Percentiles rank a stretch among this genome's conserved stretches.
phyloP scores from a whole-genome alignment of 257 asterid species.

The Solanum habrochaites region DNA sequence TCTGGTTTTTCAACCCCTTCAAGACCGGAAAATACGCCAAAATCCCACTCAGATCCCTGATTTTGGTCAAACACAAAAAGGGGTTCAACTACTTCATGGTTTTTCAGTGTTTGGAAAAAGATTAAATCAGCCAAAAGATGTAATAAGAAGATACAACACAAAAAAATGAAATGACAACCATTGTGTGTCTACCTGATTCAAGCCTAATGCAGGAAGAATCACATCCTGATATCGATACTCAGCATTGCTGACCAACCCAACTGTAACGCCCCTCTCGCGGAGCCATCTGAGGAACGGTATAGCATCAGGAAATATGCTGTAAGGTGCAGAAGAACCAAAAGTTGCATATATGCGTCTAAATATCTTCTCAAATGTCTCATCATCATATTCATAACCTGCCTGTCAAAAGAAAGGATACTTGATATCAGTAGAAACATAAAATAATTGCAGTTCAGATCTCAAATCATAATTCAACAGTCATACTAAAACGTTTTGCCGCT shows the following conservation, averaged over 20 bases:
- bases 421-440: background rate
- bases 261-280: constrained; percentile 48
- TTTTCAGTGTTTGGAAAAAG: background rate
- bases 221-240: constrained; percentile 90
- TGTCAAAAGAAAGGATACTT: constrained; percentile 17
- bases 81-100: background rate
- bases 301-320: constrained; percentile 67
- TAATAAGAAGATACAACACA: background rate
- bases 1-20: constrained; percentile 95
- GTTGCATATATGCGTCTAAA: constrained; percentile 82
- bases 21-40: constrained; percentile 91
- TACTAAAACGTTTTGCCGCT: background rate
- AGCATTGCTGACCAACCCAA: constrained; percentile 88
- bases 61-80: background rate
- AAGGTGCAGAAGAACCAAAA: constrained; percentile 95
- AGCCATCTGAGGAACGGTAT: constrained; percentile 82
- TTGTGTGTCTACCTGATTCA: constrained; percentile 44
- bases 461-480: background rate
- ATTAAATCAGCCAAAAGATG: background rate
- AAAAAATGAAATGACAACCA: background rate
- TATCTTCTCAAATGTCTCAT: constrained; percentile 80
- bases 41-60: constrained; percentile 98
- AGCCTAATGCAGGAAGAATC: constrained; percentile 89
- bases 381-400: constrained; percentile 97
- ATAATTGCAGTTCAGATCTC: background rate